These are phyloP conservation scores for Macroventuria anomochaeta DNA, from an alignment of 2,329 filamentous ascomycete genomes.

Conservation along the genomic window DNA sequence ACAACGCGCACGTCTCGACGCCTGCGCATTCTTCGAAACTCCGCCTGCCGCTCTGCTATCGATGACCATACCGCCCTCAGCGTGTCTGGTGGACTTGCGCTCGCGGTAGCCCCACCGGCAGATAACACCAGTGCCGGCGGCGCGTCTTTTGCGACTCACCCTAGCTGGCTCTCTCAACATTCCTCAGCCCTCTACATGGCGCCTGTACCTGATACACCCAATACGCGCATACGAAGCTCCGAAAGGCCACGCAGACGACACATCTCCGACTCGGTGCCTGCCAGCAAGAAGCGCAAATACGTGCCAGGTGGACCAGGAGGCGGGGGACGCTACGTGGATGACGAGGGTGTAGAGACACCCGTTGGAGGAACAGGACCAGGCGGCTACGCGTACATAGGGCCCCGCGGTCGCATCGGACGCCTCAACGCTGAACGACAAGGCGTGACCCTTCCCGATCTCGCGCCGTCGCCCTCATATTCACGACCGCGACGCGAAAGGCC, in stretches of 20 bases:
- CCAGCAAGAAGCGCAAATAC: conserved; percentile 64
- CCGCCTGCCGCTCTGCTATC: conserved; percentile 18
- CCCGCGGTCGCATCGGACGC: conserved; percentile 61
- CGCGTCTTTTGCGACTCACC: conserved; percentile 40
- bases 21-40: conserved; percentile 23
- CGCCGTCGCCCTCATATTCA: conserved; percentile 55
- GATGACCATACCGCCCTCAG: conserved; percentile 31
- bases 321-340: conserved; percentile 82
- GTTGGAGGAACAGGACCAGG: conserved; percentile 58
- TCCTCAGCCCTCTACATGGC: conserved; percentile 41
- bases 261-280: conserved; percentile 51
- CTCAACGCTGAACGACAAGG: conserved; percentile 54
- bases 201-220: conserved; percentile 45
- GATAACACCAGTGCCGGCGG: conserved; percentile 35
- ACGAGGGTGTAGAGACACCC: conserved; percentile 68
- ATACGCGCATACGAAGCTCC: conserved; percentile 45
- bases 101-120: conserved; percentile 32
- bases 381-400: conserved; percentile 59
- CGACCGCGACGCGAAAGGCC: conserved; percentile 49
- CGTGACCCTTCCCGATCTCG: conserved; percentile 52
- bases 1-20: conserved; percentile 26
- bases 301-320: conserved; percentile 86
- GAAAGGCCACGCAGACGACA: conserved; percentile 42
- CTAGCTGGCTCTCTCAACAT: conserved; percentile 36
- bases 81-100: conserved; percentile 38